Evolutionary conservation across 1,139 yeast species (phyloP), one percentile per base, ranked within the genome.

Genomic region (Diutina ranongensis): DNA sequence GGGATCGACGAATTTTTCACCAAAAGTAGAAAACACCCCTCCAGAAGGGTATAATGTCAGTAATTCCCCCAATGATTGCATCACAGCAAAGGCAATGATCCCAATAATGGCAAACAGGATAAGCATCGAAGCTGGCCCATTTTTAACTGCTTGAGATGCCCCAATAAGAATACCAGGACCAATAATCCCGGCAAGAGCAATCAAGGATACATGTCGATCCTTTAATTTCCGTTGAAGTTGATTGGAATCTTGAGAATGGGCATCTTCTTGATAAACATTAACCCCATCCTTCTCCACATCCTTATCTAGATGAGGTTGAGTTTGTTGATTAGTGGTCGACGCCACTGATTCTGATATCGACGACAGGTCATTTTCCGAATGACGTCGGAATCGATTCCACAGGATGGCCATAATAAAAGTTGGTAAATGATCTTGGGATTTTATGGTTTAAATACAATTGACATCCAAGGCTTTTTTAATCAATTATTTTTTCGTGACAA

Each of bases 61-160:
- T 51, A 78, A 55, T 53, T 78, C 83, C 38, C 83, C 83, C 50
- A 78, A 63, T 16, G 74, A 67, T 49, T 71, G 75, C 76, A 78
- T 74, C 76, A 78, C 74, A 9, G 74, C 61, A 36, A 76, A 65
- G 0, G 79, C 81, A 42, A 77, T 60, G n/a, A 76, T 49, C 13
- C 81, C 82, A 46, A 76, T 71, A 33, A 77, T 60, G 0, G 73
- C 72, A 52, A 70, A 72, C 4, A 73, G 69, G 31, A 71, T 58
- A 19, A 72, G 55, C 46, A 72, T 55, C 51, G 71, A 61, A 4
- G 70, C 72, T 0, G 77, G 76, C 9, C 78, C 78, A 48, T 66
- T 63, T 15, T 62, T 54, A 20, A 72, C 56, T 0, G 78, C 76
- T 27, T 63, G 55, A 7, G 74, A 68, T 0, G 76, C 73, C 41